Evolutionary conservation across 2,329 filamentous ascomycete species (phyloP).

Genomic region (Neofusicoccum umdonicola): DNA sequence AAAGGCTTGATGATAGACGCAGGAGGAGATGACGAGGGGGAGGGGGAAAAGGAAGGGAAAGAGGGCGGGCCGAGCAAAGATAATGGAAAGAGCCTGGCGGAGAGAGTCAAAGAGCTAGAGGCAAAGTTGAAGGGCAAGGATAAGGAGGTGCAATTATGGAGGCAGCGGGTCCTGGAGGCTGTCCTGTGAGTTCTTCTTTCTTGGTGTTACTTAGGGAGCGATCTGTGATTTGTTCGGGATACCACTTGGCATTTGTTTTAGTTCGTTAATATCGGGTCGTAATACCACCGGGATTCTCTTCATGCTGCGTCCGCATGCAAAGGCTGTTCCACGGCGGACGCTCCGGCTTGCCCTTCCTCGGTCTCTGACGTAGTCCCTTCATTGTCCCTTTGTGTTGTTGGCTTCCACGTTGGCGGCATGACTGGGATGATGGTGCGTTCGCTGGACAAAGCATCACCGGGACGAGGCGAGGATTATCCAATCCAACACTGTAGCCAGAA

Average conservation of each 20-base stretch:
- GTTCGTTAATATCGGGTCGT: background rate
- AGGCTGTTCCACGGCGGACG: background rate
- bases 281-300: background rate
- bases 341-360: background rate
- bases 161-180: slow-evolving; percentile 39
- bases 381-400: background rate
- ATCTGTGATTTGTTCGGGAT: background rate
- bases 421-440: background rate
- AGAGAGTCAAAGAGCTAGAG: slow-evolving; percentile 20
- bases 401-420: background rate
- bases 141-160: slow-evolving; percentile 32
- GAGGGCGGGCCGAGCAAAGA: background rate
- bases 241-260: background rate
- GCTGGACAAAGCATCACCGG: background rate
- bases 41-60: background rate
- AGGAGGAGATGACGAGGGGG: slow-evolving; percentile 16
- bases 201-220: background rate
- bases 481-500: background rate
- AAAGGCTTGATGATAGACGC: slow-evolving; percentile 35
- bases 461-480: background rate
- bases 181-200: slow-evolving; percentile 29
- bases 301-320: background rate
- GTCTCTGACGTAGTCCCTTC: background rate
- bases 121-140: slow-evolving; percentile 36
- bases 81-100: background rate